Evolutionary conservation across 1,284 basidiomycete genomes (phyloP).

Genomic region (Moniliophthora roreri): DNA sequence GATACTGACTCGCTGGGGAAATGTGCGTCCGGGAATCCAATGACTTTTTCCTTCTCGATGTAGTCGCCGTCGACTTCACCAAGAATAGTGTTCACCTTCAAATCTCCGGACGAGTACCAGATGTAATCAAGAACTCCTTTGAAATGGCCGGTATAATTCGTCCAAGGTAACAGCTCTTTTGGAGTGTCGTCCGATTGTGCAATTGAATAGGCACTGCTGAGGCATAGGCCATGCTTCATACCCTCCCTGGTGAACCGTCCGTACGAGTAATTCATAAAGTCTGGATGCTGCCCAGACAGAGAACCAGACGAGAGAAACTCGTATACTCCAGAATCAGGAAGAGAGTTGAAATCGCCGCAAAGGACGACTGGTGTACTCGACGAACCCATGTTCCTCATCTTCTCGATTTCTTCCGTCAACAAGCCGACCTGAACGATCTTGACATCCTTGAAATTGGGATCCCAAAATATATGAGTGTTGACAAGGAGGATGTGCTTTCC

Average conservation of each 20-base stretch:
- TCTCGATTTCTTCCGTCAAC: neutral
- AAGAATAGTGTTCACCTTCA: neutral
- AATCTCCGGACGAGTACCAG: neutral
- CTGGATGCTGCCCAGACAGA: neutral
- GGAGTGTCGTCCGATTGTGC: neutral
- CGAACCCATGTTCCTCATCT: neutral
- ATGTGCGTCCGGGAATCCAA: neutral
- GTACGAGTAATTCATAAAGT: neutral
- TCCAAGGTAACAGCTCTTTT: neutral
- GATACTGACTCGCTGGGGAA: conserved; percentile 3
- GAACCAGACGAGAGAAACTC: neutral
- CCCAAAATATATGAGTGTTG: conserved; percentile 2
- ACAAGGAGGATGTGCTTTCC: neutral
- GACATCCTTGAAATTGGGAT: neutral
- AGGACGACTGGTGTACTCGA: neutral
- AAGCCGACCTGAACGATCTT: conserved; percentile 1
- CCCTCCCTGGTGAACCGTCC: neutral
- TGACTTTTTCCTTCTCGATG: neutral
- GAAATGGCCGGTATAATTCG: conserved; percentile 1
- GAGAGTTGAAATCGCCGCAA: conserved; percentile 4
- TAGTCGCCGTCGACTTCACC: neutral
- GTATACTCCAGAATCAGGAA: neutral
- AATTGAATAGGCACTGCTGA: neutral
- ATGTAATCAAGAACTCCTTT: conserved; percentile 4
- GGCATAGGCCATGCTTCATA: neutral